These are phyloP conservation scores for Volvox africanus DNA, from an alignment of 139 green algal genomes.

Conservation along the genomic window DNA sequence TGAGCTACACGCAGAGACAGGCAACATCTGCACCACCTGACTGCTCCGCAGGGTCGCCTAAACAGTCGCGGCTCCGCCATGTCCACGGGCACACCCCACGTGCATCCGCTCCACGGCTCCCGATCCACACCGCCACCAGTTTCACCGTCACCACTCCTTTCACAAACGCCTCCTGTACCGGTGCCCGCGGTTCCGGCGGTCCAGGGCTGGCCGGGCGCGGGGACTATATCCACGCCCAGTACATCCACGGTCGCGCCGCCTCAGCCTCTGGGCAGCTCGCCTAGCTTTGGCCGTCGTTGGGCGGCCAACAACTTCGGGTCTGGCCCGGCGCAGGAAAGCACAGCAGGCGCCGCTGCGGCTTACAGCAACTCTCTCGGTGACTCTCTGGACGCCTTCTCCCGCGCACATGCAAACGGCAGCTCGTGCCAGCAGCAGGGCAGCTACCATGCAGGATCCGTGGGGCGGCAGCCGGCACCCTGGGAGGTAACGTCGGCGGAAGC, in stretches of 20 bases:
- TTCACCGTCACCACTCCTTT: not conserved
- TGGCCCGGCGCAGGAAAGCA: not conserved
- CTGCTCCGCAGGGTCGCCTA: not conserved
- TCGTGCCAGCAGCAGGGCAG: not conserved
- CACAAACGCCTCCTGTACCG: not conserved
- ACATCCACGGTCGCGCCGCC: not conserved
- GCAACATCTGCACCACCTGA: too few relatives aligned
- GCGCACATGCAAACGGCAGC: not conserved
- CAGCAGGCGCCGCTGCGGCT: not conserved
- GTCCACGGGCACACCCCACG: not conserved
- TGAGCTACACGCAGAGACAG: too few relatives aligned
- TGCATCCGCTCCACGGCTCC: constrained; percentile 23
- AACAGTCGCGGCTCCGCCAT: constrained; percentile 15
- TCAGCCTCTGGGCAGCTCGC: not conserved
- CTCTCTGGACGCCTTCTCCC: constrained; percentile 20
- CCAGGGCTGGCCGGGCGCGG: not conserved
- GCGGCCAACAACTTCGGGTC: constrained; percentile 1
- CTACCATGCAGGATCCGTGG: not conserved
- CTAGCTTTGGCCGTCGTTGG: constrained; percentile 37
- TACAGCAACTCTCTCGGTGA: constrained; percentile 4
- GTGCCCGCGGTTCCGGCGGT: not conserved
- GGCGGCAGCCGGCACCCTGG: not conserved
- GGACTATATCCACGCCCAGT: not conserved
- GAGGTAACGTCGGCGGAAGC: not conserved
- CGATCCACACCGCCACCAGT: not conserved